Evolutionary conservation across 169 alveolate species (phyloP).

Genomic region (Babesia divergens): DNA sequence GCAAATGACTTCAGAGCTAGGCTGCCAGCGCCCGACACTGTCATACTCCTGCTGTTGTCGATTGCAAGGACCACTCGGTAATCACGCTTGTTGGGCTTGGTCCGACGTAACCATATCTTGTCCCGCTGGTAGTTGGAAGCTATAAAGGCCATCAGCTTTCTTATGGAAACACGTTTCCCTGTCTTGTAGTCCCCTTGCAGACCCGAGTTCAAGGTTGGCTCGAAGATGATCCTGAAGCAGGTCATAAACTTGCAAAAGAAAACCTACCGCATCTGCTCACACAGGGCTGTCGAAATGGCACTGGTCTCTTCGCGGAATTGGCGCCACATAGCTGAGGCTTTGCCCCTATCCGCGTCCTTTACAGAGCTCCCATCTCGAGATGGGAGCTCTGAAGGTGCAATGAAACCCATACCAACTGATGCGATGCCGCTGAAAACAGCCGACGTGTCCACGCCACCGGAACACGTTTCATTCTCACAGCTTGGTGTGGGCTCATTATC

Average conservation of each 20-base stretch:
- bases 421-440: neutral
- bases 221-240: conserved; percentile 68
- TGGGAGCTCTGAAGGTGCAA: neutral
- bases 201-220: conserved; percentile 87
- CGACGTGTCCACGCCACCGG: conserved; percentile 5
- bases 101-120: conserved; percentile 98
- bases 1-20: conserved; percentile 53
- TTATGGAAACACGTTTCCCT: conserved; percentile 94
- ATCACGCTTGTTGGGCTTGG: conserved; percentile 94
- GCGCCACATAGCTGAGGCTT: conserved; percentile 7
- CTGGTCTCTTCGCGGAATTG: conserved; percentile 19
- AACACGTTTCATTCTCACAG: neutral
- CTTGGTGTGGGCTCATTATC: neutral
- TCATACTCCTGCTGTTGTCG: conserved; percentile 95
- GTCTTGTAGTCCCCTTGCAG: conserved; percentile 94
- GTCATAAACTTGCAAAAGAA: too few relatives aligned
- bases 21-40: conserved; percentile 27
- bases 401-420: neutral
- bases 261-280: conserved; percentile 51
- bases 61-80: conserved; percentile 92
- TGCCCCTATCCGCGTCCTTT: neutral
- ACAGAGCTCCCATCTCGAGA: neutral
- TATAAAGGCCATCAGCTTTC: conserved; percentile 94
- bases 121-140: conserved; percentile 98
- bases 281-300: conserved; percentile 20